Evolutionary conservation across 2,329 filamentous ascomycete genomes (phyloP).

Genomic region (Penicillium sp.): DNA sequence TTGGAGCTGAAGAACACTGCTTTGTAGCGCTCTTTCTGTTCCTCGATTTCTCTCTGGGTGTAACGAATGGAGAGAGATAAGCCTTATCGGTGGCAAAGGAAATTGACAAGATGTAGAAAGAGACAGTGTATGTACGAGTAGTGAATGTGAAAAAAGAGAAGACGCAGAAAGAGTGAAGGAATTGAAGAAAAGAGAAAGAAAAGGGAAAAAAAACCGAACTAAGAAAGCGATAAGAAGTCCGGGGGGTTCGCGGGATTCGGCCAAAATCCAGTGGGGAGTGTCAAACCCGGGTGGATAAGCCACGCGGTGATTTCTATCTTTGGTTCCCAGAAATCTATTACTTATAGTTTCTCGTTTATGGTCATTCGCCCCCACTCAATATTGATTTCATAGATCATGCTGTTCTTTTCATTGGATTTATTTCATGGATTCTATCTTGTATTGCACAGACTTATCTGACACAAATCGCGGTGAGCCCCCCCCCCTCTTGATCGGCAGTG

Average conservation of each 20-base stretch:
- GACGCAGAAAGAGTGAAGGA: background rate
- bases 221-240: constrained; percentile 15
- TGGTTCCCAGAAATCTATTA: background rate
- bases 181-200: background rate
- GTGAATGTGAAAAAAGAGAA: constrained; percentile 7
- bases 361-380: background rate
- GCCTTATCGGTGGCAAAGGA: constrained; percentile 8
- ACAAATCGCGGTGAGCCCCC: constrained; percentile 9
- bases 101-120: constrained; percentile 1
- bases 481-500: constrained; percentile 13
- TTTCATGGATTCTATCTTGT: background rate
- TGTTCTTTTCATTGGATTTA: background rate
- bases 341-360: background rate
- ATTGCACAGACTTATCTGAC: background rate
- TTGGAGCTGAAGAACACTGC: background rate
- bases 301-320: background rate
- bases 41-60: background rate
- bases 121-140: constrained; percentile 10
- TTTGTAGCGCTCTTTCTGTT: background rate
- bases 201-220: constrained; percentile 4
- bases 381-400: background rate
- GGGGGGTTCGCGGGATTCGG: constrained; percentile 12
- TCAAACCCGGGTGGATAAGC: background rate
- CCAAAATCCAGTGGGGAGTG: background rate
- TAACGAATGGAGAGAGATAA: constrained; percentile 10